Base-by-base conservation (phyloP, 192 early-diverging fungal species). In the Spizellomyces sp. region DNA sequence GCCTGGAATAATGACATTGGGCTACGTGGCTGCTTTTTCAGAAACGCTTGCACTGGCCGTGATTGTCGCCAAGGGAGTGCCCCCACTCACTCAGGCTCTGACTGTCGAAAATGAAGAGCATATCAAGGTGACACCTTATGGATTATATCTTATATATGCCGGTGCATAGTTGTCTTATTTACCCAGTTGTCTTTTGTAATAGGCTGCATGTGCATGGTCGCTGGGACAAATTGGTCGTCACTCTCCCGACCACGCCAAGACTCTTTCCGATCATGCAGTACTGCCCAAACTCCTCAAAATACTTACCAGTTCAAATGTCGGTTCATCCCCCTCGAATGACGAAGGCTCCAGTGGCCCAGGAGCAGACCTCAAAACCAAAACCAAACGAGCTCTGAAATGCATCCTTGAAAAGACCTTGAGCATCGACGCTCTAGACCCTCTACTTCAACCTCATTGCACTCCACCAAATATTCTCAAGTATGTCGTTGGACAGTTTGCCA, bases 181-280 rank as follows among this genome's bases (percentile, higher is more conserved):
- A 58, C 44, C 36, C 42, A 44, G 43, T 48, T 14, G 41, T n/a
- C 9, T 42, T 54, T 47, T 12, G 9, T 19, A 17, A 14, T 48
- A 84, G 79, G 77, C 86, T 45, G 86, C 86, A 0, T 82, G 80
- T 61, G 83, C 86, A 6, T 87, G 86, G 86, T 72, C 82, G 19
- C 76, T 86, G 17, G 84, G 84, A 2, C 86, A 88, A 64, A 86
- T 88, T 52, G 83, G 86, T 47, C 80, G 86, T 43, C 86, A 88
- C 69, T 75, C 73, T 47, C 86, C 86, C 9, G 86, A 88, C 69
- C 86, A 88, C 64, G 86, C 86, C 48, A 86, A 86, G 68, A 79
- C 79, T 8, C 75, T 88, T 22, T 80, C 84, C 6, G 84, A 84
- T 57, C 70, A 84, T 62, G 82, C 71, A 8, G 83, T 84, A 21